Evolutionary conservation across 305 asterid species (phyloP), one percentile per base, ranked within the genome.

Genomic region (Nicotiana rustica): DNA sequence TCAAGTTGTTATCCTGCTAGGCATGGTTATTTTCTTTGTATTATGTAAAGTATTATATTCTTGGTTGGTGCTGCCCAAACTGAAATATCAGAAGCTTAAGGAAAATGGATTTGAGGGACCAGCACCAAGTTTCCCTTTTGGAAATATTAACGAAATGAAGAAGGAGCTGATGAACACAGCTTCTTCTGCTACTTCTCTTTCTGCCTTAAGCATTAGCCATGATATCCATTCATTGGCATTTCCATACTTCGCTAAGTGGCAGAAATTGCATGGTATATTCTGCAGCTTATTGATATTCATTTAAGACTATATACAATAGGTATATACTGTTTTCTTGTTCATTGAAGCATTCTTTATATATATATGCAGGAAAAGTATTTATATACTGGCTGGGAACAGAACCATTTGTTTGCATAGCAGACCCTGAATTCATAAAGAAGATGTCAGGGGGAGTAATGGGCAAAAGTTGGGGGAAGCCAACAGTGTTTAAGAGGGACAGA

Each of bases 381-480:
- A 78, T 86, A 3, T 96, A 94, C 86, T 94, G 98, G 99, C 62
- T 94, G 56, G 98, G 98, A 5, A 94, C 95, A 67, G 99, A 96
- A 85, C 95, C 99, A 59, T 96, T 96, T 77, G 82, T 94, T 1
- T 96, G 91, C 85, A 83, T 96, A n/a, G 96, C 99, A 13, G 97
- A 96, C 29, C 95, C 99, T 1, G 93, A 91, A 55, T 92, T 94
- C 80, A 78, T 94, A 67, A 89, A 88, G 86, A 86, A 85, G 55
- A 94, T 96, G 93, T 83, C 88, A 3, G 88, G 92, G 0, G 92
- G 90, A 29, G 89, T 96, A 33, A 69, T 79, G 62, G 97, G 97
- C 0, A 96, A 86, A 82, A 89, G 81, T 41, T 96, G 99, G 99
- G 99, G 99, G n/a, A 96, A 96, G 77, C 98, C 99, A 5, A 93